phyloP scores from a whole-genome alignment of 1,284 basidiomycete genomes.

The Athelia psychrophila region DNA sequence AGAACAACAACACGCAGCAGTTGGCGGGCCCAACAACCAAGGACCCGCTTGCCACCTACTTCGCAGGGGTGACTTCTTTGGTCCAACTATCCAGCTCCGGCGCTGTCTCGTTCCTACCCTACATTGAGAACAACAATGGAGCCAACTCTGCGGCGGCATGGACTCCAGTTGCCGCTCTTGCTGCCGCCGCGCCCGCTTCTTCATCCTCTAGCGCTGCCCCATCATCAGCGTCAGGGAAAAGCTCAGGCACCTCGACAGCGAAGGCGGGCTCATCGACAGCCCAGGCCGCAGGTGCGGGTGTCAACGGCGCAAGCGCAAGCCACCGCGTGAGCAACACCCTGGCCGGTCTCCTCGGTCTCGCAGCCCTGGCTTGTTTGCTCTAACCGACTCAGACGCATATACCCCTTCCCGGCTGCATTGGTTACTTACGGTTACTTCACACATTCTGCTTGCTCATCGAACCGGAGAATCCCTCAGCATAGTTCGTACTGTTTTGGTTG shows the following conservation, averaged over 20 bases:
- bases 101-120: slow-evolving; percentile 66
- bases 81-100: slow-evolving; percentile 77
- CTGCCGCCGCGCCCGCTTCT: slow-evolving; percentile 23
- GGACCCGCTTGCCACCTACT: slow-evolving; percentile 70
- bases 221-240: background rate
- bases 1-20: slow-evolving; percentile 76
- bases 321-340: background rate
- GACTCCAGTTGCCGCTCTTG: slow-evolving; percentile 38
- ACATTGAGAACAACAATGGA: slow-evolving; percentile 43
- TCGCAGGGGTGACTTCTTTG: slow-evolving; percentile 65
- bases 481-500: too few species aligned
- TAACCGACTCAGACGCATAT: background rate
- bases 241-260: background rate
- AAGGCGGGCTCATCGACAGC: too few species aligned
- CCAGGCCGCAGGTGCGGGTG: too few species aligned
- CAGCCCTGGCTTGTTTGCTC: background rate
- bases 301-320: background rate
- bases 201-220: background rate
- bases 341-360: background rate
- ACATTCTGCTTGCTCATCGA: too few species aligned
- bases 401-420: too few species aligned
- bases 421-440: too few species aligned
- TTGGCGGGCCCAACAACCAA: slow-evolving; percentile 67
- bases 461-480: too few species aligned
- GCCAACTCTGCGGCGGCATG: slow-evolving; percentile 50